phyloP scores from a whole-genome alignment of 1,284 basidiomycete genomes.

The Apiotrichum siamense region DNA sequence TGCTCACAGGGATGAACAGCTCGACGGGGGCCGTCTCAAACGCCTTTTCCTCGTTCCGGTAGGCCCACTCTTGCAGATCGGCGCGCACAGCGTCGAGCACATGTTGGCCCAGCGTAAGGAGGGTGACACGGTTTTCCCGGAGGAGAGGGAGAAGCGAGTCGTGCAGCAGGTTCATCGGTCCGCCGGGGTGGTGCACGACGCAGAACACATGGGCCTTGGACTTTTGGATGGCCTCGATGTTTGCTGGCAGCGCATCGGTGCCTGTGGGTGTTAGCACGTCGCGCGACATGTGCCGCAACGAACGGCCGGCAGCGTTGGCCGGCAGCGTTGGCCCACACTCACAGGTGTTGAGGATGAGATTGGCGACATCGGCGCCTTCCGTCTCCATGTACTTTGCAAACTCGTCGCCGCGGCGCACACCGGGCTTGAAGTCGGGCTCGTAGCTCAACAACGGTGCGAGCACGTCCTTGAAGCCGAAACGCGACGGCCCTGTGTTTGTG shows the following conservation, averaged over 20 bases:
- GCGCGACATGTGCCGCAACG: too few species aligned
- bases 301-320: too few species aligned
- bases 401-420: too few species aligned
- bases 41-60: too few species aligned
- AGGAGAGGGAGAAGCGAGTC: background rate
- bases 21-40: too few species aligned
- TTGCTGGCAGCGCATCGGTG: background rate
- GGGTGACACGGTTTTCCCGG: background rate
- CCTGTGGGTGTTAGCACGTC: background rate
- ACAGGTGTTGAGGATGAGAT: conserved; percentile 8
- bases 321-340: background rate
- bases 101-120: conserved; percentile 4
- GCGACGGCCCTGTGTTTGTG: background rate
- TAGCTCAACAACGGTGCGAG: background rate
- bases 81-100: background rate
- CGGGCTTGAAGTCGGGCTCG: too few species aligned
- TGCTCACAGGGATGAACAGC: too few species aligned
- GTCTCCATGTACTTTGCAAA: background rate
- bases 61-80: conserved; percentile 5
- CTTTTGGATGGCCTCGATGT: background rate
- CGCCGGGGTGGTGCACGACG: conserved; percentile 6
- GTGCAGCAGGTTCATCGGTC: background rate
- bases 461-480: background rate
- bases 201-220: conserved; percentile 5
- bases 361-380: background rate